Evolutionary conservation across 805 yeast species (phyloP).

Genomic region (Lipomyces orientalis): DNA sequence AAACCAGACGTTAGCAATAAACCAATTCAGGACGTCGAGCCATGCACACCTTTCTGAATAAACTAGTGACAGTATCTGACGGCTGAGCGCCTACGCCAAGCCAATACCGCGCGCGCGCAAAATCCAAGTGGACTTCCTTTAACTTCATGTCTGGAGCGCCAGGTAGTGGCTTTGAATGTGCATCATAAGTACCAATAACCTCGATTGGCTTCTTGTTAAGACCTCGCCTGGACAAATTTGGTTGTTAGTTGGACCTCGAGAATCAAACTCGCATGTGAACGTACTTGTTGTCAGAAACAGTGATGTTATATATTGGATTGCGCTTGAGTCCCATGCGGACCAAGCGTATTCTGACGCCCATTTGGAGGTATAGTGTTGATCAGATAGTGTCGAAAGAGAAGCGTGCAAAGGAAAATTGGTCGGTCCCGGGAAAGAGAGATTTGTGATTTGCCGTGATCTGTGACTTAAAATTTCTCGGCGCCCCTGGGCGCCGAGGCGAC

Average conservation of each 20-base stretch:
- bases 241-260: background rate
- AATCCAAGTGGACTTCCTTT: constrained; percentile 84
- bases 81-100: constrained; percentile 97
- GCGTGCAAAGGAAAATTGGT: background rate
- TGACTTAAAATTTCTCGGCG: too few relatives aligned
- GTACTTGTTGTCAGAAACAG: constrained; percentile 70
- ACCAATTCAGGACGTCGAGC: constrained; percentile 39
- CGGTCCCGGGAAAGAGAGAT: too few relatives aligned
- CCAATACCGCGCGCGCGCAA: constrained; percentile 93
- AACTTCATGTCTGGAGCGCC: constrained; percentile 60
- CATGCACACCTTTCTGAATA: constrained; percentile 64
- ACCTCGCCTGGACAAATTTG: constrained; percentile 23
- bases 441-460: too few relatives aligned
- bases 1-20: background rate
- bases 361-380: background rate
- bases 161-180: constrained; percentile 70
- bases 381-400: background rate
- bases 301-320: constrained; percentile 89
- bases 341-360: constrained; percentile 75
- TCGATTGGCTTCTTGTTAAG: constrained; percentile 67
- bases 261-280: constrained; percentile 18
- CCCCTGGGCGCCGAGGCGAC: too few relatives aligned
- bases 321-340: constrained; percentile 92
- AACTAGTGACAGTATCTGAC: constrained; percentile 74
- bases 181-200: constrained; percentile 92